These are phyloP conservation scores for Huntiella savannae DNA, from an alignment of 2,329 filamentous ascomycete genomes.

Conservation along the genomic window DNA sequence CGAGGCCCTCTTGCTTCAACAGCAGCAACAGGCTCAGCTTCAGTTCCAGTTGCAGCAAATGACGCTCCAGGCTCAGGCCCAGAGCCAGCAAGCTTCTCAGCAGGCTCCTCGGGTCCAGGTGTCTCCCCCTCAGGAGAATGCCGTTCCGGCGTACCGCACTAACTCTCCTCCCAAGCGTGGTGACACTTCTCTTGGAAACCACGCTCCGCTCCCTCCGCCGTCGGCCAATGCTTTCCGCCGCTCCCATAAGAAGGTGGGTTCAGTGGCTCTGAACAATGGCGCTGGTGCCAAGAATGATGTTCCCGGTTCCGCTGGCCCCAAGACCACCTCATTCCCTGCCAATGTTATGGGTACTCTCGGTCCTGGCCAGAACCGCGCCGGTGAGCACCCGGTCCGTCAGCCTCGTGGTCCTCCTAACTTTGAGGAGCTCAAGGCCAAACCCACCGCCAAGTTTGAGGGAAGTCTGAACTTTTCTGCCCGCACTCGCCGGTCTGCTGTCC, in stretches of 20 bases:
- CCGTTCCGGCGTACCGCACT: constrained; percentile 35
- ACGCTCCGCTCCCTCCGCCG: constrained; percentile 58
- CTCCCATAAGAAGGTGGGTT: constrained; percentile 78
- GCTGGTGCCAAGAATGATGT: constrained; percentile 24
- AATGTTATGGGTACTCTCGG: constrained; percentile 74
- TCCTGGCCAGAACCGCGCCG: constrained; percentile 78
- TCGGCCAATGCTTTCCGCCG: constrained; percentile 85
- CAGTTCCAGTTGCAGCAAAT: constrained; percentile 25
- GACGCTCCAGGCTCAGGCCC: constrained; percentile 13
- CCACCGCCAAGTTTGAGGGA: constrained; percentile 81
- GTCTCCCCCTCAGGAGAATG: constrained; percentile 54
- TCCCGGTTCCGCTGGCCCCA: constrained; percentile 45
- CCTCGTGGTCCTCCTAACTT: constrained; percentile 80
- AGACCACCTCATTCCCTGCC: constrained; percentile 65
- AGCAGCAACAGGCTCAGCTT: constrained; percentile 26
- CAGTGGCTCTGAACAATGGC: constrained; percentile 34
- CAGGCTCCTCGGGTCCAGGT: constrained; percentile 51
- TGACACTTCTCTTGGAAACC: constrained; percentile 44
- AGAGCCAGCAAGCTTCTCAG: constrained; percentile 13
- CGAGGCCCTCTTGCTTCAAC: constrained; percentile 20
- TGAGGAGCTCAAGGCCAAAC: constrained; percentile 76
- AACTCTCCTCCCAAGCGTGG: constrained; percentile 46
- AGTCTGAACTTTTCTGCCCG: constrained; percentile 95
- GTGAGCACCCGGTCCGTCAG: constrained; percentile 85
- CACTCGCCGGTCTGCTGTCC: constrained; percentile 76